phyloP scores from a whole-genome alignment of 2,329 filamentous ascomycete genomes.

The Aspergillus novofumigatus region DNA sequence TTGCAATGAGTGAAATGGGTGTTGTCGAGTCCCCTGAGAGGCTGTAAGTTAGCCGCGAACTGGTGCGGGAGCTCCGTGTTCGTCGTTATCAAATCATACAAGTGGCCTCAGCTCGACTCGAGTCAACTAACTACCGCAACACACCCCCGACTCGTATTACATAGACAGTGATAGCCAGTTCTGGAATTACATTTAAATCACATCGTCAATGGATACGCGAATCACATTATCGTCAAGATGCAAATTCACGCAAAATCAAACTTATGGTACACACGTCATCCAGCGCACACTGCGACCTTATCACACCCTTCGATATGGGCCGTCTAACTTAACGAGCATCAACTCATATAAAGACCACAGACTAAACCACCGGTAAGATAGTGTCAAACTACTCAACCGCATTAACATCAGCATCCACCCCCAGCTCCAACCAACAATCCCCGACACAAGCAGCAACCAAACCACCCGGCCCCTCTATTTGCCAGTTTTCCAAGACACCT shows the following conservation, averaged over 20 bases:
- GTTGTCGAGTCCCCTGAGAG: background rate
- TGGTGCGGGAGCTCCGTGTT: background rate
- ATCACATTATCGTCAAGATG: background rate
- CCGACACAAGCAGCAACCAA: background rate
- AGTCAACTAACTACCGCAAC: background rate
- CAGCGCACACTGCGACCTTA: background rate
- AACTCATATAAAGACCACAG: background rate
- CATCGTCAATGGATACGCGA: background rate
- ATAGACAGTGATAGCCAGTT: background rate
- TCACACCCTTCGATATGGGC: background rate
- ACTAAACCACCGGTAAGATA: background rate
- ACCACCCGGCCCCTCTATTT: background rate
- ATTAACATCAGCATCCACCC: background rate
- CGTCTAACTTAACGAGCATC: background rate
- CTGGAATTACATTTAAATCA: background rate
- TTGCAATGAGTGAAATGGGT: background rate
- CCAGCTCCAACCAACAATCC: background rate
- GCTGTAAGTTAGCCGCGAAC: background rate
- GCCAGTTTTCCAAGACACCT: constrained; percentile 8
- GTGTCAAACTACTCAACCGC: background rate
- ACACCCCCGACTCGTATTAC: background rate
- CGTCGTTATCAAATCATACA: background rate
- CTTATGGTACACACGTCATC: background rate
- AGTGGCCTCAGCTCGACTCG: background rate
- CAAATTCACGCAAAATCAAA: background rate